phyloP scores from a whole-genome alignment of 495 filamentous ascomycete genomes.

The Aspergillus olivimuriae region DNA sequence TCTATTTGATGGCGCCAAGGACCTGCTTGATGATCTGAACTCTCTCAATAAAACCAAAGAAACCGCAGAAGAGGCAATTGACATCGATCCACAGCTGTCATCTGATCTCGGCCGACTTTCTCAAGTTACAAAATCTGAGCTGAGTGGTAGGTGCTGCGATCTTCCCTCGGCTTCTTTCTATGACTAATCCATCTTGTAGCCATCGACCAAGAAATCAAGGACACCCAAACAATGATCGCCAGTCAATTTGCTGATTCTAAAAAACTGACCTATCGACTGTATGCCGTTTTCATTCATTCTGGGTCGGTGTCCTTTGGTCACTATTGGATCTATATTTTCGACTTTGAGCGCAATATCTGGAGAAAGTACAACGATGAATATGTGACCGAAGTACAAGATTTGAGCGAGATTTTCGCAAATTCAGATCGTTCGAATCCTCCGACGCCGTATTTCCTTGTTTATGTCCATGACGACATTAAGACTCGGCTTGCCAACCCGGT shows the following conservation, averaged over 20 bases:
- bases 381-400: slow-evolving; percentile 62
- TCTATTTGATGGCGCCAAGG: slow-evolving; percentile 25
- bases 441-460: slow-evolving; percentile 87
- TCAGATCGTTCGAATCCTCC: slow-evolving; percentile 52
- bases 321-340: slow-evolving; percentile 96
- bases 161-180: slow-evolving; percentile 2
- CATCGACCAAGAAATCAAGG: slow-evolving; percentile 44
- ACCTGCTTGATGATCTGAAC: slow-evolving; percentile 26
- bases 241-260: slow-evolving; percentile 53
- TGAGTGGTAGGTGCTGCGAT: slow-evolving; percentile 26
- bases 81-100: slow-evolving; percentile 23
- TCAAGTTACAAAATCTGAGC: slow-evolving; percentile 25
- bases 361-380: slow-evolving; percentile 88
- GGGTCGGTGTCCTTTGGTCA: slow-evolving; percentile 69
- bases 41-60: slow-evolving; percentile 18
- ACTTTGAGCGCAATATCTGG: slow-evolving; percentile 77
- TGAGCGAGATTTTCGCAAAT: slow-evolving; percentile 59
- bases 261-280: slow-evolving; percentile 69
- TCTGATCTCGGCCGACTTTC: slow-evolving; percentile 29
- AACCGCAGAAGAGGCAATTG: slow-evolving; percentile 19
- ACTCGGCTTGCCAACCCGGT: slow-evolving; percentile 56
- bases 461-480: slow-evolving; percentile 60
- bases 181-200: slow-evolving; percentile 18
- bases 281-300: slow-evolving; percentile 87
- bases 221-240: slow-evolving; percentile 46